These are phyloP conservation scores for Xylaria intraflava DNA, from an alignment of 495 filamentous ascomycete species.

Conservation along the genomic window DNA sequence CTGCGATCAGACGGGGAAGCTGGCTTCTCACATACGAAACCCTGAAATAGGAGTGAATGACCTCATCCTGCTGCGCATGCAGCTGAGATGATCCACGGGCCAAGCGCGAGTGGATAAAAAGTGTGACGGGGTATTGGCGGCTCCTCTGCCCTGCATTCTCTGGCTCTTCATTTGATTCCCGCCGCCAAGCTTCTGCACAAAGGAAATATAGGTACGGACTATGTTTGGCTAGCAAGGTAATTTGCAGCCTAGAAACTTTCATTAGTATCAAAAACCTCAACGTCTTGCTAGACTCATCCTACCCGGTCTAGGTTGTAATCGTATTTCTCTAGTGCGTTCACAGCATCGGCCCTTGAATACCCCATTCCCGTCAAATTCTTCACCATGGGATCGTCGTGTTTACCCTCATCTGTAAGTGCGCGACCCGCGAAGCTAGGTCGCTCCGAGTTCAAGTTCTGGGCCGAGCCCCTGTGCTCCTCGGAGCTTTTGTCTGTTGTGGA, in stretches of 20 bases:
- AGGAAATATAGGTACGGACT: constrained; percentile 15
- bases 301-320: constrained; percentile 96
- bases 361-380: constrained; percentile 90
- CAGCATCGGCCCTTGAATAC: constrained; percentile 69
- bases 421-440: constrained; percentile 44
- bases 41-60: not conserved
- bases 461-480: constrained; percentile 23
- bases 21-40: not conserved
- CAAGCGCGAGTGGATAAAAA: not conserved
- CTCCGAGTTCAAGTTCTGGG: constrained; percentile 32
- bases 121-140: not conserved
- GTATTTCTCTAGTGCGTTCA: constrained; percentile 83
- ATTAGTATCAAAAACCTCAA: constrained; percentile 24
- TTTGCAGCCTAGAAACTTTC: constrained; percentile 37
- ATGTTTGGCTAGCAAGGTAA: constrained; percentile 42
- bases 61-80: constrained; percentile 2
- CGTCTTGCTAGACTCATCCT: constrained; percentile 29
- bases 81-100: not conserved
- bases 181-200: constrained; percentile 16
- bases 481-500: constrained; percentile 21
- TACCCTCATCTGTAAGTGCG: constrained; percentile 65
- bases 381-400: constrained; percentile 84
- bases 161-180: constrained; percentile 3
- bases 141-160: not conserved
- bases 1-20: not conserved